Conservation (phyloP, 73 alveolate species). For the Stentor roeselii region DNA sequence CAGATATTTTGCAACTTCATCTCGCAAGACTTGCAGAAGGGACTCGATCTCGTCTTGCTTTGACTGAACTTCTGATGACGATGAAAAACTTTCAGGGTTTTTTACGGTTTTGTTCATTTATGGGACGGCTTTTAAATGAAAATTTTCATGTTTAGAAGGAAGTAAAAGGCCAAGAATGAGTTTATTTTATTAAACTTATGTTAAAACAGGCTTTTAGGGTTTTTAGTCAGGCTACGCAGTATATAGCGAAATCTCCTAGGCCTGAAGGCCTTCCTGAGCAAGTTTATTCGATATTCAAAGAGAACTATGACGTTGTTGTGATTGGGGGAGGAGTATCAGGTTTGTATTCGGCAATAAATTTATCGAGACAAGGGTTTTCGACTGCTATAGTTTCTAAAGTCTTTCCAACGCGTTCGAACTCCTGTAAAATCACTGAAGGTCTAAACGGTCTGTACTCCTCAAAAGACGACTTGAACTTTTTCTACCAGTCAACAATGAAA, state of each 20-base stretch:
- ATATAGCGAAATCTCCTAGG: neutral
- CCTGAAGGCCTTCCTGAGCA: neutral
- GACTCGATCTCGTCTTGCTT: no score
- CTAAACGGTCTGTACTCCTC: neutral
- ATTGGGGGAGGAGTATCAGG: neutral
- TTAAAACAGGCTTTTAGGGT: no score
- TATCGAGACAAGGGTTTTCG: neutral
- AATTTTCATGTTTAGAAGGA: no score
- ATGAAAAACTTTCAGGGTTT: no score
- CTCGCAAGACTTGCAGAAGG: no score
- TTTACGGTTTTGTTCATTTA: no score
- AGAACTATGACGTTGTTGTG: neutral
- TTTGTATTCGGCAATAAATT: neutral
- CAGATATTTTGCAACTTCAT: no score
- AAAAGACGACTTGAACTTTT: neutral
- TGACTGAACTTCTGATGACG: no score
- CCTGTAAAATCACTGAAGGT: neutral
- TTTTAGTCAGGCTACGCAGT: no score
- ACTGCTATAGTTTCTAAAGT: neutral
- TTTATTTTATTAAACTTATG: no score
- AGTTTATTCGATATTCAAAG: neutral
- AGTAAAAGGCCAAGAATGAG: no score
- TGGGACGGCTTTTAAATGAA: no score
- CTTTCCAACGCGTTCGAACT: neutral
- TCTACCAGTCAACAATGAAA: neutral